Conservation (phyloP, 2,329 filamentous ascomycete genomes). For the Alternaria dauci region DNA sequence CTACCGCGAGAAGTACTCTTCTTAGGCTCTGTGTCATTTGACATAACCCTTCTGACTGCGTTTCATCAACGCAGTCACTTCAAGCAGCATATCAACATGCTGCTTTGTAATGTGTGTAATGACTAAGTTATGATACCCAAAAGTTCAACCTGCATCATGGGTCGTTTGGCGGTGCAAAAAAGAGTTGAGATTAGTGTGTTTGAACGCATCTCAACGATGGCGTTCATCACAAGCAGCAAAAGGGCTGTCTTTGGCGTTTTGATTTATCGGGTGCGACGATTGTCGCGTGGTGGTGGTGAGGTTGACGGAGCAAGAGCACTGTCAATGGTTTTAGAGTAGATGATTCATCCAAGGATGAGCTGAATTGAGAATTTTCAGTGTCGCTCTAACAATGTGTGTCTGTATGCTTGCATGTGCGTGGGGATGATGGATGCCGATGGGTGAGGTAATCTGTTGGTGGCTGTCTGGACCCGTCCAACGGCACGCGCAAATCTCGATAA, state of each 20-base stretch:
- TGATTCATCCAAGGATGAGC: constrained; percentile 1
- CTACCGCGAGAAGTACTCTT: constrained; percentile 89
- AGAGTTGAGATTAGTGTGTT: constrained; percentile 27
- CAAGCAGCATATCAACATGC: constrained; percentile 51
- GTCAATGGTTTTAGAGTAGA: neutral
- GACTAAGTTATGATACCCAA: constrained; percentile 53
- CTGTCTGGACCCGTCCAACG: neutral
- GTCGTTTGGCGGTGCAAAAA: constrained; percentile 43
- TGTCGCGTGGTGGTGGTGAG: neutral
- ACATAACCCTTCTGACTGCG: constrained; percentile 27
- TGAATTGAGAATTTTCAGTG: neutral
- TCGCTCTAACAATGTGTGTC: neutral
- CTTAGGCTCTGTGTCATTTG: constrained; percentile 53
- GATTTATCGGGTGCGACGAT: constrained; percentile 1
- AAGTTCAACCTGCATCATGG: constrained; percentile 55
- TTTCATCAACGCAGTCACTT: constrained; percentile 46
- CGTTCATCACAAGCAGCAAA: constrained; percentile 43
- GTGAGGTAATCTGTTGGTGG: neutral
- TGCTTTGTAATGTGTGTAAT: constrained; percentile 52
- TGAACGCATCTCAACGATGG: constrained; percentile 52
- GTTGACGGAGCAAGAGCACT: neutral
- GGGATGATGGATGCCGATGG: no score
- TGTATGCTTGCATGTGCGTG: neutral
- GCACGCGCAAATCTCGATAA: neutral
- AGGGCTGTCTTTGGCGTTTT: constrained; percentile 20